These are phyloP conservation scores for Boletus sensibilis DNA, from an alignment of 768 basidiomycete genomes.

Conservation along the genomic window DNA sequence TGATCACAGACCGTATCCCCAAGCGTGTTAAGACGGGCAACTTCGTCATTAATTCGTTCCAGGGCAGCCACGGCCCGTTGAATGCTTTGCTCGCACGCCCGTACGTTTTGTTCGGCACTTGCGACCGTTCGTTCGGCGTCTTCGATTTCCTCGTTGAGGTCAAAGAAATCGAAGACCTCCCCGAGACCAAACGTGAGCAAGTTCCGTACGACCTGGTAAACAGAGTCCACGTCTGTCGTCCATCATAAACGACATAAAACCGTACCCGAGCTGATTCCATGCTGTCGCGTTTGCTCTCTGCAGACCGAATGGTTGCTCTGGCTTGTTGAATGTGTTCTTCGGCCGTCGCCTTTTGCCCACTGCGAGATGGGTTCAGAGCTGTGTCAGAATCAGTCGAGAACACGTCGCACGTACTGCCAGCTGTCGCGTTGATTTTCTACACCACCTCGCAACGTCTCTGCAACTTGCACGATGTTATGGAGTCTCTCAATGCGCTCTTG, in stretches of 20 bases:
- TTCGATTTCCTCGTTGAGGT: constrained; percentile 17
- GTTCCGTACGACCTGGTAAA: constrained; percentile 12
- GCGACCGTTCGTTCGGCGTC: constrained; percentile 6
- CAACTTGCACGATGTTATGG: background rate
- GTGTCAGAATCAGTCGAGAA: background rate
- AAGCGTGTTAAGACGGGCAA: constrained; percentile 5
- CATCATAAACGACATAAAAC: background rate
- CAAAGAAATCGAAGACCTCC: constrained; percentile 16
- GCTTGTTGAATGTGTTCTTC: constrained; percentile 12
- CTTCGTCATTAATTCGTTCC: background rate
- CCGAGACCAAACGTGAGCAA: constrained; percentile 15
- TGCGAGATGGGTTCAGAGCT: background rate
- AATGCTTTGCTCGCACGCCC: constrained; percentile 6
- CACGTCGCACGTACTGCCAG: constrained; percentile 5
- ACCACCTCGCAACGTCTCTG: background rate
- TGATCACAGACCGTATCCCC: constrained; percentile 1
- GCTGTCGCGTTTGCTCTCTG: constrained; percentile 12
- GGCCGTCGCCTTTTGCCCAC: background rate
- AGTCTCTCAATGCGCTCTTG: constrained; percentile 3
- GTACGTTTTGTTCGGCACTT: constrained; percentile 2
- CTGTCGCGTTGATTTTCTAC: background rate
- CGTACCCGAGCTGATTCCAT: constrained; percentile 16
- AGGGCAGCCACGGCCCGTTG: constrained; percentile 5
- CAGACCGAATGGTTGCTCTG: constrained; percentile 10
- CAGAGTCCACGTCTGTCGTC: background rate